Evolutionary conservation across 768 basidiomycete genomes (phyloP), one percentile per base, ranked within the genome.

Genomic region (Leccinum disarticulatum): DNA sequence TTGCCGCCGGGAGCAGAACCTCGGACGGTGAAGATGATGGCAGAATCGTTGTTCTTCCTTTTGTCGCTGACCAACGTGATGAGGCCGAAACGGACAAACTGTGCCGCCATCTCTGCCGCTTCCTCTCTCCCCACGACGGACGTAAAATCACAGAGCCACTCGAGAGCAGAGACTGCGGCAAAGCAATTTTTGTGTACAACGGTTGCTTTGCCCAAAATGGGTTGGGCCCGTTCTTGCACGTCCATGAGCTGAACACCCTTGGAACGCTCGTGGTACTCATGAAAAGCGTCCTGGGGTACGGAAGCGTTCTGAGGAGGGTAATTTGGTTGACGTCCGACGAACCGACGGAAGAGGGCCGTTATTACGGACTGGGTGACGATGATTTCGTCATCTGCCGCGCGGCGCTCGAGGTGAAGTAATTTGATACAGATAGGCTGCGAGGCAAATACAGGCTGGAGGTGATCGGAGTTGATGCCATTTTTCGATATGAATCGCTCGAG

Each of bases 401-500:
- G 86, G 56, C 97, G 85, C 73, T 99, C 97, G 70, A 99, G 88
- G 76, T 99, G 96, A 10, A 99, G 86, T 7, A 98, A 84, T 75
- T 98, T 97, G 82, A 98, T 91, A 77, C 93, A 95, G 66, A 99
- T 98, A 35, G 96, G 95, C 70, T 97, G 94, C 0, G 90, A 82
- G 15, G 85, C 83, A 73, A 98, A 99, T 49, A 98, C 91, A 55
- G 83, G 85, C 64, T 93, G 85, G 19, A 98, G 85, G 73, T 95
- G 88, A 76, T 97, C 93, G 47, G 93, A 89, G 64, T 89, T 93
- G 79, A 99, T 98, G 67, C 97, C 97, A 73, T 99, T 98, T 82
- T 96, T 98, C 75, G 89, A 91, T 80, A 98, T 97, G 81, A 99
- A 99, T n/a, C 97, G 88, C 72, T 99, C 97, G 64, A 99, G 87